Evolutionary conservation across 441 rosid species (phyloP).

Genomic region (Metrosideros polymorpha): DNA sequence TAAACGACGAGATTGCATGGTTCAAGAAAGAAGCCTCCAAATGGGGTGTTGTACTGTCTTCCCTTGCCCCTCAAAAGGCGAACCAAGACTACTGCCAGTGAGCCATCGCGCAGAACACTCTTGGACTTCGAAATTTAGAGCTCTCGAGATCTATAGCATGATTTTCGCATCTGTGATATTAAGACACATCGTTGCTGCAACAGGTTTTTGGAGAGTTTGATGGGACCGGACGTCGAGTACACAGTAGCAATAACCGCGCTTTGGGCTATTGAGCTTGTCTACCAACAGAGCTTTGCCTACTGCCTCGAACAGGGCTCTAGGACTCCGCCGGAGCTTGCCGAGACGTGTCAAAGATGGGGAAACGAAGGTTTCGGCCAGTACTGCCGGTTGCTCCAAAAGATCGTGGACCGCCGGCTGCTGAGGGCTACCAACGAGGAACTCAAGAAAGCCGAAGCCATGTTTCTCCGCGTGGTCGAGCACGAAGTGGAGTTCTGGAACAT

Average conservation of each 20-base stretch:
- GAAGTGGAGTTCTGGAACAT: conserved; percentile 71
- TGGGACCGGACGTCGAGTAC: conserved; percentile 42
- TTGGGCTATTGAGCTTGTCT: conserved; percentile 65
- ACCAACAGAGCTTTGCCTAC: conserved; percentile 56
- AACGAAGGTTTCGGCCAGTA: conserved; percentile 40
- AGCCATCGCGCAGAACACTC: neutral
- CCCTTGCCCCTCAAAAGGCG: conserved; percentile 23
- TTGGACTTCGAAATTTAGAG: neutral
- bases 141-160: rapidly evolving
- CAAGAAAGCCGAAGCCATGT: conserved; percentile 28
- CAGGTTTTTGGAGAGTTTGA: conserved; percentile 51
- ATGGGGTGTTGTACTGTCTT: conserved; percentile 46
- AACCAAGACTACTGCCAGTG: conserved; percentile 53
- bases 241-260: conserved; percentile 39
- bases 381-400: conserved; percentile 31
- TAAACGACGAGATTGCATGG: conserved; percentile 55
- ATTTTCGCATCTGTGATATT: neutral
- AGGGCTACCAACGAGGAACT: conserved; percentile 31
- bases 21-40: conserved; percentile 52
- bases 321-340: conserved; percentile 29
- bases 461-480: conserved; percentile 36
- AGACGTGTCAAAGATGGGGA: conserved; percentile 69
- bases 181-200: neutral
- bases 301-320: conserved; percentile 43
- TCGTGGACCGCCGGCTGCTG: conserved; percentile 29